A percentile compares a stretch with the other conserved stretches of the same genome.
phyloP scores from a whole-genome alignment of 2,329 filamentous ascomycete species.

The Ascochyta clinopodiicola region DNA sequence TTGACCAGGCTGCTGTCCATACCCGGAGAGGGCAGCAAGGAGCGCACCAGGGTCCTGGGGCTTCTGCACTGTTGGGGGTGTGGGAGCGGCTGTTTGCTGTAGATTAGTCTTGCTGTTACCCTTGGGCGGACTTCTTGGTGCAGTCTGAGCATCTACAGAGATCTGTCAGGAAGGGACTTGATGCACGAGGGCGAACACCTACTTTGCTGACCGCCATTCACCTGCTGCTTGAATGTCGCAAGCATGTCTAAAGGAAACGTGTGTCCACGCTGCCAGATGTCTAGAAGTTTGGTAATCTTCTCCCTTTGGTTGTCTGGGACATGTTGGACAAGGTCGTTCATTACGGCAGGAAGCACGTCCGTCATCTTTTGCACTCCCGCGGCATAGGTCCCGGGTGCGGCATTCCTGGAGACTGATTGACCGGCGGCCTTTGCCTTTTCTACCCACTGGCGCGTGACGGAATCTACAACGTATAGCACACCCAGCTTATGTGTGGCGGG shows the following conservation, averaged over 20 bases:
- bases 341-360: constrained; percentile 88
- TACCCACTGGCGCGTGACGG: constrained; percentile 98
- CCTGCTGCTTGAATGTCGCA: constrained; percentile 79
- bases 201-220: constrained; percentile 70
- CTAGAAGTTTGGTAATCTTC: constrained; percentile 92
- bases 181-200: constrained; percentile 53
- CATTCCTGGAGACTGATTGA: constrained; percentile 77
- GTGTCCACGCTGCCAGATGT: constrained; percentile 96
- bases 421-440: constrained; percentile 88
- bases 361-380: constrained; percentile 96
- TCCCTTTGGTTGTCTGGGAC: constrained; percentile 95
- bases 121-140: constrained; percentile 39
- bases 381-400: constrained; percentile 89
- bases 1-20: constrained; percentile 38
- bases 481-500: constrained; percentile 96
- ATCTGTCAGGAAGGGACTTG: constrained; percentile 11
- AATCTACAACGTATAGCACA: constrained; percentile 99
- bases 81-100: constrained; percentile 30
- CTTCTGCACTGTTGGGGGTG: constrained; percentile 20
- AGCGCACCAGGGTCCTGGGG: constrained; percentile 40
- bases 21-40: constrained; percentile 42
- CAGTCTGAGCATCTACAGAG: constrained; percentile 27
- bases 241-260: constrained; percentile 87
- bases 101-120: constrained; percentile 39
- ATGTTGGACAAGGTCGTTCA: constrained; percentile 91